phyloP scores from a whole-genome alignment of 345 rosid species.

The Gossypium raimondii region DNA sequence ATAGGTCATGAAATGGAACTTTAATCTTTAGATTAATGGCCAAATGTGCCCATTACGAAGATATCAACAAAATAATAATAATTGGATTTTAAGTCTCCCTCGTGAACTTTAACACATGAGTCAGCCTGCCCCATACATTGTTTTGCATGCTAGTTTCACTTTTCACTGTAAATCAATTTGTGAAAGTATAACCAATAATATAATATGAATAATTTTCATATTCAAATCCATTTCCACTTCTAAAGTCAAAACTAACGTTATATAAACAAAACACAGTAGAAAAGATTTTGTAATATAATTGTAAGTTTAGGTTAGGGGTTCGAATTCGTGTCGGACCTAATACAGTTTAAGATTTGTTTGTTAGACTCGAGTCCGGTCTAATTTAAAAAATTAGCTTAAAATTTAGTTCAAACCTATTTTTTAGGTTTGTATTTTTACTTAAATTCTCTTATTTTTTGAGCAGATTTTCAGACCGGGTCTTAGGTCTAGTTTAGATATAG shows the following conservation, averaged over 20 bases:
- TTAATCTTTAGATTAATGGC: not conserved
- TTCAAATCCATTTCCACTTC: not conserved
- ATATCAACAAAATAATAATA: too few relatives aligned
- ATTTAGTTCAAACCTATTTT: too few relatives aligned
- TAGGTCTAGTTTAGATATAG: too few relatives aligned
- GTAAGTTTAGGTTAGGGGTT: not conserved
- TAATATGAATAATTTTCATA: too few relatives aligned
- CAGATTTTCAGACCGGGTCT: fast-evolving
- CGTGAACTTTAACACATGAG: not conserved
- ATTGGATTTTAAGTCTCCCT: conserved; percentile 6
- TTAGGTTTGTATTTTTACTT: too few relatives aligned
- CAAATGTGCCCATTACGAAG: not conserved
- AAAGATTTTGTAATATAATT: not conserved
- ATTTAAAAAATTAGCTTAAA: too few relatives aligned
- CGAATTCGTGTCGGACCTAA: fast-evolving
- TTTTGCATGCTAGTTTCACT: too few relatives aligned
- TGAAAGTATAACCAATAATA: too few relatives aligned
- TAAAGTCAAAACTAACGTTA: not conserved
- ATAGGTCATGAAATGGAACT: not conserved
- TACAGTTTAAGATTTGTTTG: too few relatives aligned
- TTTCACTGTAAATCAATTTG: too few relatives aligned
- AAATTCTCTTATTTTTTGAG: too few relatives aligned
- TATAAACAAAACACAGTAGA: too few relatives aligned
- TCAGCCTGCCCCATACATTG: not conserved
- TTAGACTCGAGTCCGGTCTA: fast-evolving